Conservation (phyloP, 2,329 filamentous ascomycete species). For the Dryadomyces sulphureus region DNA sequence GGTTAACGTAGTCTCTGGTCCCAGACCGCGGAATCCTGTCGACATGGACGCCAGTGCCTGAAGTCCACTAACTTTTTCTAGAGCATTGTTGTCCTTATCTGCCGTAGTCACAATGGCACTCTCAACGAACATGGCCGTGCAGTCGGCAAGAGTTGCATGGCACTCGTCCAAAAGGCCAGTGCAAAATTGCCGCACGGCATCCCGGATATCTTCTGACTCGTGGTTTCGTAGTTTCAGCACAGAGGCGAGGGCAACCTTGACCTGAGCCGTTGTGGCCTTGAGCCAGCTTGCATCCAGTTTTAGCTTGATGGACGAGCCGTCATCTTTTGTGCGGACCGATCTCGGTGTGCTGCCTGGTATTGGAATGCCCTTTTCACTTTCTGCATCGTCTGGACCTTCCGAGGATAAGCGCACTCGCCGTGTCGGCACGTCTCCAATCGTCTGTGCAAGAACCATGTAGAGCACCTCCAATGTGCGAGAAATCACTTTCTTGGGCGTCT, state of each 20-base stretch:
- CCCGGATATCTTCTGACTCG: constrained; percentile 52
- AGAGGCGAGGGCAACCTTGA: constrained; percentile 68
- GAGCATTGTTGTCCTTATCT: constrained; percentile 25
- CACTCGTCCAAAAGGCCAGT: constrained; percentile 67
- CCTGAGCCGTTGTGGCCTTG: constrained; percentile 61
- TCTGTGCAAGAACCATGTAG: constrained; percentile 34
- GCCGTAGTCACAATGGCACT: constrained; percentile 55
- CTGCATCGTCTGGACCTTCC: constrained; percentile 10
- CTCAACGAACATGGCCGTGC: constrained; percentile 60
- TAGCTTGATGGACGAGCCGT: constrained; percentile 7
- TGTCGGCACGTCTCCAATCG: constrained; percentile 43
- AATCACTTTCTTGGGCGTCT: constrained; percentile 45
- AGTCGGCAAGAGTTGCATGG: constrained; percentile 54
- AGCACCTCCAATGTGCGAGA: constrained; percentile 45
- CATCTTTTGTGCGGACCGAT: constrained; percentile 6
- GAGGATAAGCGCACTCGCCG: constrained; percentile 26
- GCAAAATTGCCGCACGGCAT: constrained; percentile 56
- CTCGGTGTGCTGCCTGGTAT: no score
- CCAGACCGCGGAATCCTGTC: constrained; percentile 3
- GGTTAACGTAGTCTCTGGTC: constrained; percentile 23
- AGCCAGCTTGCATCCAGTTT: constrained; percentile 45
- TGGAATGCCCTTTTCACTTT: no score
- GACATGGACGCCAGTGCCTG: constrained; percentile 32
- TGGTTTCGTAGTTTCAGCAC: constrained; percentile 63
- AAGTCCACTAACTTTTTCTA: constrained; percentile 22